A percentile compares a stretch with the other conserved stretches of the same genome.
Evolutionary conservation across 1,139 yeast genomes (phyloP).

Genomic region (Saccharomyces hybrid): DNA sequence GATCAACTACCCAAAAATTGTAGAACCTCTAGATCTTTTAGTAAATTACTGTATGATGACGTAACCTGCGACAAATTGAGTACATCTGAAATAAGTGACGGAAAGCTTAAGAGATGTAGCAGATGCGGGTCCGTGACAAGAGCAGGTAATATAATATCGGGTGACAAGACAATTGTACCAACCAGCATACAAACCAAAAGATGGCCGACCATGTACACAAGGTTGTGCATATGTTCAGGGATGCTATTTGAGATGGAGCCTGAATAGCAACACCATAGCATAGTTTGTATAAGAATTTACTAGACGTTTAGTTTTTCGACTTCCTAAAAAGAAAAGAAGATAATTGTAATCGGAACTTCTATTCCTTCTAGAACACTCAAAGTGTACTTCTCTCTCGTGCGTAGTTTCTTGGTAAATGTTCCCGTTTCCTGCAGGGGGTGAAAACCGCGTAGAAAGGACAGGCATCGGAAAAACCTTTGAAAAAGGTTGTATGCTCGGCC

Average conservation of each 20-base stretch:
- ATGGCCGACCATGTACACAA: conserved; percentile 32
- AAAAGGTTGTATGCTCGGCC: not conserved
- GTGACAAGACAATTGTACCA: conserved; percentile 28
- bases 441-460: not conserved
- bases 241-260: conserved; percentile 26
- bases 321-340: not conserved
- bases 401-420: not conserved
- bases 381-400: not conserved
- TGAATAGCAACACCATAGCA: conserved; percentile 7
- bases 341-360: not conserved
- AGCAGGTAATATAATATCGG: conserved; percentile 28
- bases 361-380: not conserved
- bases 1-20: conserved; percentile 10
- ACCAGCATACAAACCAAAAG: conserved; percentile 30
- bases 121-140: conserved; percentile 31
- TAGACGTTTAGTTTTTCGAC: not conserved
- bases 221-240: conserved; percentile 32
- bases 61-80: conserved; percentile 28
- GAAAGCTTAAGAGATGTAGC: conserved; percentile 28
- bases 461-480: not conserved
- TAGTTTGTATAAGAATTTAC: not conserved
- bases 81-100: conserved; percentile 14
- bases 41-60: conserved; percentile 25
- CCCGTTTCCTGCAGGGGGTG: not conserved
- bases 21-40: conserved; percentile 18